Evolutionary conservation across 176 grass and related monocot genomes (phyloP).

Genomic region (Carex myosuroides): DNA sequence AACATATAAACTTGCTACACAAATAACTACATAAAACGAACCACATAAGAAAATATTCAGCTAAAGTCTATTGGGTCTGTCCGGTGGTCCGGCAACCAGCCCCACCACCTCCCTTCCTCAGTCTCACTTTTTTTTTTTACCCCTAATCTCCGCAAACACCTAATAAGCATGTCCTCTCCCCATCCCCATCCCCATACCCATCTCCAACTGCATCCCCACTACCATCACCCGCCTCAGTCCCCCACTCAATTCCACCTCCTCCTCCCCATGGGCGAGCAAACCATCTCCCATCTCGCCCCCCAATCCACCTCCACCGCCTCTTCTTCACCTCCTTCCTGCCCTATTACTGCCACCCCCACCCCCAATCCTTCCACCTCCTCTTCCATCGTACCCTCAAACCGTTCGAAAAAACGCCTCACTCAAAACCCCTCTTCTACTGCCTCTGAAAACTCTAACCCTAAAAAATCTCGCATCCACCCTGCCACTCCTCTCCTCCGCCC

Average conservation of each 20-base stretch:
- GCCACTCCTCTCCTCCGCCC: conserved; percentile 28
- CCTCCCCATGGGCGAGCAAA: conserved; percentile 11
- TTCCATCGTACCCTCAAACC: conserved; percentile 12
- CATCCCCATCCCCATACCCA: background rate
- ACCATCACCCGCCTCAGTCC: background rate
- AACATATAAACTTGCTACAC: background rate
- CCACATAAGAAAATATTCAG: background rate
- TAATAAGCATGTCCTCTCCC: background rate
- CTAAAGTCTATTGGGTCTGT: background rate
- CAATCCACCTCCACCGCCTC: background rate
- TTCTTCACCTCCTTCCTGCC: background rate
- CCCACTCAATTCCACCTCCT: background rate
- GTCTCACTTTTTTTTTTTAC: background rate
- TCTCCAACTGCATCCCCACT: conserved; percentile 6
- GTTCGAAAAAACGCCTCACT: conserved; percentile 21
- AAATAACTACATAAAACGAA: background rate
- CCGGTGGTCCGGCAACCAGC: background rate
- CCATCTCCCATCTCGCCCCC: background rate
- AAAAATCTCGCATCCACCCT: conserved; percentile 41
- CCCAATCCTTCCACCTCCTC: background rate
- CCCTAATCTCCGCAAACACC: background rate
- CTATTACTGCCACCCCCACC: background rate
- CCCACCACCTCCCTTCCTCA: background rate
- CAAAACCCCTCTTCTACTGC: conserved; percentile 23
- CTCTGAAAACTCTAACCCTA: conserved; percentile 43